These are phyloP conservation scores for Extremus antarcticus DNA, from an alignment of 495 filamentous ascomycete species.

Conservation along the genomic window DNA sequence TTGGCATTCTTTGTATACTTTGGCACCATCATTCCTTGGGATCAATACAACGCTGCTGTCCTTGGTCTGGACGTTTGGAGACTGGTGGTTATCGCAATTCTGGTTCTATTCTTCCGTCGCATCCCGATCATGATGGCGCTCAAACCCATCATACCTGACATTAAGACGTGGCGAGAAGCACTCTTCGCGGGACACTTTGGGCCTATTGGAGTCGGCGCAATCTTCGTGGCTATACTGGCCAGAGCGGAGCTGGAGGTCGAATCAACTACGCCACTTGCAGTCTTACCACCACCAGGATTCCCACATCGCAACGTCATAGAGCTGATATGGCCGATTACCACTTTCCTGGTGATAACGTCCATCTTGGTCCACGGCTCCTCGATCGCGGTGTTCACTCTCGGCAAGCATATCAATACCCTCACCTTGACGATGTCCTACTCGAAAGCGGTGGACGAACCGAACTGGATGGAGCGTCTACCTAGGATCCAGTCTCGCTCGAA, in stretches of 20 bases:
- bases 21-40: conserved; percentile 94
- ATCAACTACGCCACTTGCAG: conserved; percentile 55
- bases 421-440: conserved; percentile 95
- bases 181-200: conserved; percentile 98
- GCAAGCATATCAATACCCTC: conserved; percentile 96
- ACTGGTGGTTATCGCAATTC: conserved; percentile 74
- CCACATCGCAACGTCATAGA: conserved; percentile 59
- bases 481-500: conserved; percentile 78
- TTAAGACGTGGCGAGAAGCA: conserved; percentile 97
- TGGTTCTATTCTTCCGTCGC: conserved; percentile 91
- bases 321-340: conserved; percentile 91
- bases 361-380: conserved; percentile 96
- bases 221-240: conserved; percentile 88
- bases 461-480: conserved; percentile 90
- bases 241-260: conserved; percentile 71
- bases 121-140: conserved; percentile 91
- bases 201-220: conserved; percentile 93
- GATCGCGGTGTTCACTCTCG: conserved; percentile 94
- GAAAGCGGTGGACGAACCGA: conserved; percentile 69
- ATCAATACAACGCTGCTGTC: conserved; percentile 59
- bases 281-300: conserved; percentile 41
- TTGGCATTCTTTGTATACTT: conserved; percentile 97
- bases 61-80: conserved; percentile 76
- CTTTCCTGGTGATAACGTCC: conserved; percentile 86
- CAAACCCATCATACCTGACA: conserved; percentile 89